Evolutionary conservation across 108 stramenopile species (phyloP), one percentile per base, ranked within the genome.

Genomic region (Skeletonema potamos): DNA sequence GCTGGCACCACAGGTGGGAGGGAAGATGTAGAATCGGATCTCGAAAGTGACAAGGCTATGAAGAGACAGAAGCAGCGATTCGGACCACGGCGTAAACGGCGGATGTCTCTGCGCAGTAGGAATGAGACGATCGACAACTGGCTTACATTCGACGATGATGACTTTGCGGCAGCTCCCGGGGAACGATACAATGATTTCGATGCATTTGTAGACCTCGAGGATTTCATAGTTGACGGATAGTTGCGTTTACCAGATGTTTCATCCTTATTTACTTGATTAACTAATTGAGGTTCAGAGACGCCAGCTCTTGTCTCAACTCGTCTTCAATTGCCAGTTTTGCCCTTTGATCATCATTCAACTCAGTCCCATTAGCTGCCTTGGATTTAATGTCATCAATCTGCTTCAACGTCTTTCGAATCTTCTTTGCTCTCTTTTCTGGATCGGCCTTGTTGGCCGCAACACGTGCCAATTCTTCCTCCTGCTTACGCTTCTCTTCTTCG

Each of bases 311-410:
- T 44, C 64, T 54, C 51, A 95, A 54, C 41, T 82, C 82, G 11
- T 58, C 73, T 76, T 95, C 94, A 2, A 70, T 72, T 8, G 72
- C 87, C 15, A 95, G 64, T 69, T 95, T 95, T 18, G 67, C 68
- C 73, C 80, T 81, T 77, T 95, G 94, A 74, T 95, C 94, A 17
- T 95, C 94, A 81, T 95, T 91, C 67, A 92, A 77, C 29, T 83
- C 70, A 32, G 61, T 24, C 17, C 70, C 74, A 33, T 61, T 55
- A 33, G 75, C 74, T 69, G 84, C 89, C 59, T 89, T 96, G 12
- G 66, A 60, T 70, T 96, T 96, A 37, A 96, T 73, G 5, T 93
- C 92, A 15, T 87, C 89, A 74, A 95, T 92, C 66, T 95, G 94
- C 70, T 87, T 88, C 59, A 95, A 72, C 15, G 70, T 83, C 83